These are phyloP conservation scores for Venturia asperata DNA, from an alignment of 2,329 filamentous ascomycete species.

Conservation along the genomic window DNA sequence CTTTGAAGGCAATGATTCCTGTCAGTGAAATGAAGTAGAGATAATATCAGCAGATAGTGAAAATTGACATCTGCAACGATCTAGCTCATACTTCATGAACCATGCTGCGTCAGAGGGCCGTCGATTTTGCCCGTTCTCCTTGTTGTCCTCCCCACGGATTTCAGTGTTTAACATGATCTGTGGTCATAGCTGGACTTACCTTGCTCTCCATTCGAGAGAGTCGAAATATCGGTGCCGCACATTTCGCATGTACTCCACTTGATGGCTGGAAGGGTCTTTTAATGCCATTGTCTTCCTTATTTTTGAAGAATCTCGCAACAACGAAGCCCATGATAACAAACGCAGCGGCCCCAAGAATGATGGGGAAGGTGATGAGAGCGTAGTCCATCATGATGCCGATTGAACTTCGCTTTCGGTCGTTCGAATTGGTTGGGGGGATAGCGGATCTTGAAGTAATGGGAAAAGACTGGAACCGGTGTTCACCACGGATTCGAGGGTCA, in stretches of 20 bases:
- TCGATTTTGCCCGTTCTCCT: neutral
- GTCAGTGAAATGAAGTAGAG: neutral
- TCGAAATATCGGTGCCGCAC: neutral
- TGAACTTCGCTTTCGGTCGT: neutral
- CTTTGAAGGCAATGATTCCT: neutral
- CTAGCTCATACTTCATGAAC: neutral
- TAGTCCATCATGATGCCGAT: neutral
- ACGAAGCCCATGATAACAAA: neutral
- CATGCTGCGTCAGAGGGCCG: neutral
- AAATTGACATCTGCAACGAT: neutral
- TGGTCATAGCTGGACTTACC: neutral
- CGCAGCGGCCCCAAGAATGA: neutral
- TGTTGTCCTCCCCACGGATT: neutral
- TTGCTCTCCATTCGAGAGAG: neutral
- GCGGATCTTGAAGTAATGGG: too few relatives aligned
- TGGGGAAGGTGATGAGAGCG: neutral
- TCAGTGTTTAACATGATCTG: neutral
- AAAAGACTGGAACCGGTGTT: neutral
- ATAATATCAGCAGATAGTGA: neutral
- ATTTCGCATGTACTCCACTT: neutral
- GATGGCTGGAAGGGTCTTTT: neutral
- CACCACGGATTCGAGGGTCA: too few relatives aligned
- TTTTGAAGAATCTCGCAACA: neutral
- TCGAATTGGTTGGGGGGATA: neutral
- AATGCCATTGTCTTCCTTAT: neutral